Base-by-base conservation (phyloP, 768 basidiomycete species). In the Tylopilus plumbeoviolaceoides region DNA sequence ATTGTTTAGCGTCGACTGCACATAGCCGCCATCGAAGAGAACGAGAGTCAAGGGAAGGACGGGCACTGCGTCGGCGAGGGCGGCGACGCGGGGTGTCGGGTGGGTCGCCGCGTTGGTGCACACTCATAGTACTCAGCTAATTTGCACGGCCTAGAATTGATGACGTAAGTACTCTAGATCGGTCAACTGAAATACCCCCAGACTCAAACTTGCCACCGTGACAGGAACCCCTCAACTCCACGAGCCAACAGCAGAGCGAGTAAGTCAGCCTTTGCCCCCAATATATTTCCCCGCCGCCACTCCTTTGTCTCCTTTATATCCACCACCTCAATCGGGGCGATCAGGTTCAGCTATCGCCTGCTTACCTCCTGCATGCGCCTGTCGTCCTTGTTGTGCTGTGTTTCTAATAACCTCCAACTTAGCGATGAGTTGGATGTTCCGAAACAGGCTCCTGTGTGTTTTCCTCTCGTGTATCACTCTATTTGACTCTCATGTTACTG, bases 311-410 rank as follows among this genome's bases (percentile, higher is more conserved):
- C 45, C 40, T 60, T 49, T 54, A 28, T 40, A 48, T 57, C 51
- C 38, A 48, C 52, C 30, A 50, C 56, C 21, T 44, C 60, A 43
- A 54, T 51, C 49, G 56, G 25, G 55, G 66, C 61, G 58, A 65
- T 62, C 58, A 40, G 61, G 58, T 47, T 54, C 60, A 52, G 56
- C 57, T 51, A 59, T 47, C 48, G n/a, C 55, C 63, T 59, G 53
- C 60, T 67, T 58, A 67, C 67, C 55, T 66, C 58, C 64, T 62
- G 54, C 78, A 87, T 89, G 86, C 76, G 66, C 69, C 71, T 84
- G 66, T 78, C 75, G 61, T 80, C 78, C 58, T 67, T 86, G 38
- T 67, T 85, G 66, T 86, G 85, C 70, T 87, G 82, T 65, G 75
- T 74, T 69, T 79, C 83, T 78, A 74, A 79, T 72, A 68, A 72